Base-by-base conservation (phyloP, 2,329 filamentous ascomycete species). In the Teratosphaeria pseudoeucalypti region DNA sequence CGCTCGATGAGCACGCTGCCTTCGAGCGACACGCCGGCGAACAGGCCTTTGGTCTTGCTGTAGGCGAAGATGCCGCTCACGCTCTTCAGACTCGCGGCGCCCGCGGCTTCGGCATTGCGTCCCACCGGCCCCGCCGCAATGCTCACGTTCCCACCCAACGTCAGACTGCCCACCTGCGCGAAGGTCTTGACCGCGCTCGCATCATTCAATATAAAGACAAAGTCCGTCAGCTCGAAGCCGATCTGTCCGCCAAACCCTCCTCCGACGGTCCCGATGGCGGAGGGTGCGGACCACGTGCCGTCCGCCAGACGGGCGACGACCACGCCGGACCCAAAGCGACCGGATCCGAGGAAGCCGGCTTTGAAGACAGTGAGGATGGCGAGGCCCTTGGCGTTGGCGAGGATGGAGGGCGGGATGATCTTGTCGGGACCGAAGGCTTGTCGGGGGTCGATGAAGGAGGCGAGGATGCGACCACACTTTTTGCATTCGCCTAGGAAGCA, bases 121-220 rank as follows among this genome's bases (percentile, higher is more conserved):
- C 94, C 94, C 29, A 99, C 84, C 0, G 94, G 94, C 1, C 94
- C 94, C 6, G 94, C 94, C 19, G 94, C 94, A 67, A 99, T 87
- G 3, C 90, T 96, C 39, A 97, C 94, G 71, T 99, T 99, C 65
- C 94, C 94, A 68, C 94, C 94, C 6, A 99, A 81, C 4, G 94
- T 97, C 63, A 99, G 80, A 58, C 89, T 92, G 3, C 94, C 94
- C 47, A 88, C 85, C 74, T 97, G 92, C 6, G 92, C 90, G 75
- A 99, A 97, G 9, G 92, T 92, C 74, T 90, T 90, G 65, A 99
- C 92, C 53, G 94, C 92, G 60, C 80, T 84, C 52, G 85, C 80
- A 71, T 99, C 92, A 77, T 99, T 99, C 65, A 99, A 85, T 65
- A 99, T 96, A 77, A 99, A 97, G 72, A 99, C 94, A 72, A 99